Evolutionary conservation across 306 rosid genomes (phyloP).

Genomic region (Luffa acutangula): DNA sequence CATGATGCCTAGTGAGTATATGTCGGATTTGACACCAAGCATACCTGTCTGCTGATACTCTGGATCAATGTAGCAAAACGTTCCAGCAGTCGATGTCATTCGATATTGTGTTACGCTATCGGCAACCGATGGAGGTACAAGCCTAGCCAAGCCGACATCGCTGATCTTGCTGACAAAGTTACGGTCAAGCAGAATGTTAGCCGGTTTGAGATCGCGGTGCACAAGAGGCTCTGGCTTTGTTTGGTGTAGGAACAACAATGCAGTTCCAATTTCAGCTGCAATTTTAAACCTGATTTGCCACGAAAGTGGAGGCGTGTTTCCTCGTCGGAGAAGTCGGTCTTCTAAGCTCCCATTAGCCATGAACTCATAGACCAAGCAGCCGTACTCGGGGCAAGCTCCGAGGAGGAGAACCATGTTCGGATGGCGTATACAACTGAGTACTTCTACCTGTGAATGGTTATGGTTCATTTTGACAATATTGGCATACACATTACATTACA

Average conservation of each 20-base stretch:
- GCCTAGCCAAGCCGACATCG: conserved; percentile 86
- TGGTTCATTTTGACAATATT: neutral
- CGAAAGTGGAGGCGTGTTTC: conserved; percentile 47
- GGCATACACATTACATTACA: neutral
- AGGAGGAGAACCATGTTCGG: conserved; percentile 97
- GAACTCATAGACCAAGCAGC: conserved; percentile 84
- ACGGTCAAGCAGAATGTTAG: conserved; percentile 64
- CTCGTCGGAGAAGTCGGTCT: conserved; percentile 52
- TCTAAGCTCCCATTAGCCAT: conserved; percentile 91
- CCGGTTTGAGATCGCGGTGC: conserved; percentile 95
- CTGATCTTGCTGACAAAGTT: conserved; percentile 81
- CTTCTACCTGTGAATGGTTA: conserved; percentile 54
- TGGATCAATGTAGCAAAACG: conserved; percentile 93
- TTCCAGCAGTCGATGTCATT: conserved; percentile 88
- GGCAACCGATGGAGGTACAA: conserved; percentile 66
- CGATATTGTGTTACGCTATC: conserved; percentile 67
- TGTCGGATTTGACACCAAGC: conserved; percentile 85
- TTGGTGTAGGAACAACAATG: conserved; percentile 88
- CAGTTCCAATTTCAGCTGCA: conserved; percentile 83
- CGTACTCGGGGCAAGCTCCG: conserved; percentile 96
- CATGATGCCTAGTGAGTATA: conserved; percentile 85
- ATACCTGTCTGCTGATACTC: conserved; percentile 97
- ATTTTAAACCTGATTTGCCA: conserved; percentile 78
- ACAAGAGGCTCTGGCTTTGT: conserved; percentile 91
- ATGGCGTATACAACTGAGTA: conserved; percentile 80